A percentile compares a stretch with the other conserved stretches of the same genome.
phyloP scores from a whole-genome alignment of 2,329 filamentous ascomycete species.

The Pseudogymnoascus sp. region DNA sequence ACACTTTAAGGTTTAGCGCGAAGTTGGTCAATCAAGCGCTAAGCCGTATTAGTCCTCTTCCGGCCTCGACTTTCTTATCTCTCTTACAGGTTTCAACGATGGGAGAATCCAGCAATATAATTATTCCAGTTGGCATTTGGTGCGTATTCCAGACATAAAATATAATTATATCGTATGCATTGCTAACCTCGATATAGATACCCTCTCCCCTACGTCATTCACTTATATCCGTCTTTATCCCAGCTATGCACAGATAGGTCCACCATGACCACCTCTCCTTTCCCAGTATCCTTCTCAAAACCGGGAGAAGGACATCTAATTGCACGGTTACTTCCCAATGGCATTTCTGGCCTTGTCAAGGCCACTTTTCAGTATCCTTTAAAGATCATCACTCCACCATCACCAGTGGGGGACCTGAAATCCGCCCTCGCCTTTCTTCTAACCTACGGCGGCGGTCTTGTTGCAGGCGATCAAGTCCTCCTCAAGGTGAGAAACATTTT shows the following conservation, averaged over 20 bases:
- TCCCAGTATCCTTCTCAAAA: conserved; percentile 60
- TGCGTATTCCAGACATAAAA: neutral
- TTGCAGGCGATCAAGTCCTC: conserved; percentile 77
- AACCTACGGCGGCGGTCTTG: conserved; percentile 89
- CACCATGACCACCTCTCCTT: conserved; percentile 27
- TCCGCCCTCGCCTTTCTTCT: conserved; percentile 81
- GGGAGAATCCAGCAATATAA: neutral
- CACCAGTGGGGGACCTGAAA: conserved; percentile 55
- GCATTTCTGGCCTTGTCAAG: conserved; percentile 62
- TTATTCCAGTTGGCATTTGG: neutral
- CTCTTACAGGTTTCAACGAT: neutral
- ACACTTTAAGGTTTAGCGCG: conserved; percentile 9
- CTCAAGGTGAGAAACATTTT: conserved; percentile 38
- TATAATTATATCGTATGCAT: neutral
- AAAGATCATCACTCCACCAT: conserved; percentile 75
- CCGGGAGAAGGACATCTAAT: conserved; percentile 76
- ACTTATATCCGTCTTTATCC: neutral
- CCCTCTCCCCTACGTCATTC: neutral
- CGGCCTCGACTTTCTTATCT: neutral
- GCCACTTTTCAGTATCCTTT: conserved; percentile 90
- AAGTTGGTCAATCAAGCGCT: neutral
- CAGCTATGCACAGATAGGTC: conserved; percentile 28
- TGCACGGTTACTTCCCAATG: conserved; percentile 64
- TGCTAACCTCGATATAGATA: neutral
- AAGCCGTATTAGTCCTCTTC: neutral